Percentiles rank a stretch among this genome's conserved stretches.
Conservation (phyloP, 768 basidiomycete genomes). For the Mycena maculata region DNA sequence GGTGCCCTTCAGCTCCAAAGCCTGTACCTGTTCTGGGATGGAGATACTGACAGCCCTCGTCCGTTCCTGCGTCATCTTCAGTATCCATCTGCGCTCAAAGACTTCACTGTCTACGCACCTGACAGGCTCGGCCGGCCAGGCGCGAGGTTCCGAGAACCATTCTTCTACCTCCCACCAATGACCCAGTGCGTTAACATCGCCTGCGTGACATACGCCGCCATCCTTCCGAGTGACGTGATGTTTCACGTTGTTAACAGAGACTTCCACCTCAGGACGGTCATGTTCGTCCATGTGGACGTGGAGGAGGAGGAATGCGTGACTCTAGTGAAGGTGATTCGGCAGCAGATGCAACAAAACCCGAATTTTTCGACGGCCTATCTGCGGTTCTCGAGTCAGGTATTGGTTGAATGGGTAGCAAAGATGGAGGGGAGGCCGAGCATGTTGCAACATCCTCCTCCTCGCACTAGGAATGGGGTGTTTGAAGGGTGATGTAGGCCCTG, state of each 20-base stretch:
- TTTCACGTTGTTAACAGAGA: too few species aligned
- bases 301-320: background rate
- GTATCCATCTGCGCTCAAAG: too few species aligned
- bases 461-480: too few species aligned
- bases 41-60: background rate
- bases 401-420: too few species aligned
- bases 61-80: background rate
- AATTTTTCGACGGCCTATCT: too few species aligned
- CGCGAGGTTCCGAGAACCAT: too few species aligned
- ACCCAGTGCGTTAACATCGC: background rate
- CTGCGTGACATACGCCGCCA: constrained; percentile 11
- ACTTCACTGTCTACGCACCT: constrained; percentile 1
- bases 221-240: background rate
- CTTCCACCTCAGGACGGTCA: background rate
- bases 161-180: background rate
- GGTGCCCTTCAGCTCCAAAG: background rate
- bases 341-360: too few species aligned
- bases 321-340: too few species aligned
- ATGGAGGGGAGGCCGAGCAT: too few species aligned
- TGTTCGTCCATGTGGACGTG: background rate
- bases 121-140: background rate
- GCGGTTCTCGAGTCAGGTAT: too few species aligned
- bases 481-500: too few species aligned
- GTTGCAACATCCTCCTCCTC: too few species aligned
- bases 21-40: background rate